Conservation (phyloP, 495 filamentous ascomycete species). For the Penicillium parvum region DNA sequence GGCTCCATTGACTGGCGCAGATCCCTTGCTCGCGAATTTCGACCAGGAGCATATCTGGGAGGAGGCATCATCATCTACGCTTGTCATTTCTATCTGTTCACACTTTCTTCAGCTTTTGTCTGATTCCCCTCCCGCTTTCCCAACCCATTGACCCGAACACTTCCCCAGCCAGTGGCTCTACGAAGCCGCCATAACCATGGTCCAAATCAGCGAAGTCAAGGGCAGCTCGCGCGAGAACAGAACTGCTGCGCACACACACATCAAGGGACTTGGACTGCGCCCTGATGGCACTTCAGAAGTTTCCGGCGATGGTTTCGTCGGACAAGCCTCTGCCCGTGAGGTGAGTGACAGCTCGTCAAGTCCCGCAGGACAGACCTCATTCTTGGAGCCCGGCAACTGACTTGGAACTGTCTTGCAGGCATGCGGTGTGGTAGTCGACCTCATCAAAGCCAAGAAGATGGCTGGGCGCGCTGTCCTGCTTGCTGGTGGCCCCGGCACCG, state of each 20-base stretch:
- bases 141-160: slow-evolving; percentile 2
- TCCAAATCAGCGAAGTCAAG: slow-evolving; percentile 94
- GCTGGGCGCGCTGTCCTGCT: slow-evolving; percentile 88
- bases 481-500: slow-evolving; percentile 88
- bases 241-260: slow-evolving; percentile 94
- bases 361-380: background rate
- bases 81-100: slow-evolving; percentile 10
- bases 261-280: slow-evolving; percentile 85
- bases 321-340: slow-evolving; percentile 84
- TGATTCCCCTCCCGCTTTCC: background rate
- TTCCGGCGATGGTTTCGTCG: slow-evolving; percentile 76
- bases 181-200: slow-evolving; percentile 54
- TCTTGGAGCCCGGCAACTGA: slow-evolving; percentile 7
- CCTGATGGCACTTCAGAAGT: slow-evolving; percentile 77
- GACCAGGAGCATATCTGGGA: slow-evolving; percentile 25
- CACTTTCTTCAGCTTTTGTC: slow-evolving; percentile 8
- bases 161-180: slow-evolving; percentile 14
- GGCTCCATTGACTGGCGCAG: slow-evolving; percentile 28
- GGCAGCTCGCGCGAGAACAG: slow-evolving; percentile 91
- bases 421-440: slow-evolving; percentile 89
- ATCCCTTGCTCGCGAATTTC: slow-evolving; percentile 39
- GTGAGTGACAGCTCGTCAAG: slow-evolving; percentile 37
- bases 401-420: slow-evolving; percentile 49
- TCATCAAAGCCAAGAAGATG: slow-evolving; percentile 95
- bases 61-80: slow-evolving; percentile 14